phyloP scores from a whole-genome alignment of 805 yeast genomes.

The Cyberlindnera maritima region DNA sequence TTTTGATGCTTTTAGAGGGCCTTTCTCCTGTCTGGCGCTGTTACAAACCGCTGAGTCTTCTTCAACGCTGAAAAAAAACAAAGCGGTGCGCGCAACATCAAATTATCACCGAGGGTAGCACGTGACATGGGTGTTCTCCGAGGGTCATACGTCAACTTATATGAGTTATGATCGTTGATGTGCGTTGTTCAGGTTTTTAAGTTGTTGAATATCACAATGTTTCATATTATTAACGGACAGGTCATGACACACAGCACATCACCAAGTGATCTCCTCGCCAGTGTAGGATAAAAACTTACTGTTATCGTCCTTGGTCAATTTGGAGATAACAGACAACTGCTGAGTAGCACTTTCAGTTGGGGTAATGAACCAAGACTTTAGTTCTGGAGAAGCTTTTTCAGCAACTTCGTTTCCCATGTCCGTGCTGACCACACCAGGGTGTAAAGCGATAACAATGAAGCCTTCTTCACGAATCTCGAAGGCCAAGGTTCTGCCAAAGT shows the following conservation, averaged over 20 bases:
- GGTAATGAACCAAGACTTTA: slow-evolving; percentile 15
- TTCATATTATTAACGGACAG: too few relatives aligned
- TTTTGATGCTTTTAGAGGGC: not conserved
- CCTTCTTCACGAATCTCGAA: slow-evolving; percentile 28
- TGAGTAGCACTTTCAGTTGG: slow-evolving; percentile 28
- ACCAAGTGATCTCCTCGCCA: slow-evolving; percentile 16
- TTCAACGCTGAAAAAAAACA: slow-evolving; percentile 11
- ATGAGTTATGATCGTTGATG: not conserved
- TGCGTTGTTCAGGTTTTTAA: too few relatives aligned
- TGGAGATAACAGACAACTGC: slow-evolving; percentile 21
- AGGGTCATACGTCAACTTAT: not conserved
- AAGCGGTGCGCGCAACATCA: slow-evolving; percentile 1
- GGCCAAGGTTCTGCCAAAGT: slow-evolving; percentile 26
- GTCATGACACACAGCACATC: too few relatives aligned
- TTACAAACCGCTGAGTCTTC: not conserved
- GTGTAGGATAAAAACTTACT: slow-evolving; percentile 30
- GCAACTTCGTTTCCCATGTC: slow-evolving; percentile 28
- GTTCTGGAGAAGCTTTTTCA: not conserved
- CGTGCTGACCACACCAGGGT: slow-evolving; percentile 41
- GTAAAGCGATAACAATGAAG: slow-evolving; percentile 32
- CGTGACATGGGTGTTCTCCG: not conserved
- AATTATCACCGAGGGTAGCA: not conserved
- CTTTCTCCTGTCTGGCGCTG: not conserved
- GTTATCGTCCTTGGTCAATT: slow-evolving; percentile 24
- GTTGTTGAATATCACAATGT: too few relatives aligned